Conservation (phyloP, 495 filamentous ascomycete species). For the Annulohypoxylon bovei region DNA sequence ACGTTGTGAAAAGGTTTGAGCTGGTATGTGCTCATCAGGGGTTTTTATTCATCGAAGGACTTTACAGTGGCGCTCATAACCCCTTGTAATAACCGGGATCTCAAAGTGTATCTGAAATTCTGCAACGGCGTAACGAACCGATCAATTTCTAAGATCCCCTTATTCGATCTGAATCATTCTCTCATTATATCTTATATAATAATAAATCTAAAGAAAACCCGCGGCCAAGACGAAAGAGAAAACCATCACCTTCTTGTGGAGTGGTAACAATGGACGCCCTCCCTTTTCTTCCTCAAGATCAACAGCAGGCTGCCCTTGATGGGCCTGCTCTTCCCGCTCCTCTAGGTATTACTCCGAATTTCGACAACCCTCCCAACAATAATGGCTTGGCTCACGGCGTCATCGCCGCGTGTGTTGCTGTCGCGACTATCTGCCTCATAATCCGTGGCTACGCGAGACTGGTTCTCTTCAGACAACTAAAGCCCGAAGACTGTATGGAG, state of each 20-base stretch:
- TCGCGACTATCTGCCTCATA: slow-evolving; percentile 28
- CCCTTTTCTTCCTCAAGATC: slow-evolving; percentile 29
- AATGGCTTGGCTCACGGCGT: slow-evolving; percentile 39
- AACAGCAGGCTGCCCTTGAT: slow-evolving; percentile 31
- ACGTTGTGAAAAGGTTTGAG: slow-evolving; percentile 3
- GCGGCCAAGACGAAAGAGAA: slow-evolving; percentile 1
- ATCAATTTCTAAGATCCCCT: slow-evolving; percentile 6
- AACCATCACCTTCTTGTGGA: slow-evolving; percentile 13
- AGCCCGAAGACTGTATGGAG: slow-evolving; percentile 38
- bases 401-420: slow-evolving; percentile 24
- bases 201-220: slow-evolving; percentile 1
- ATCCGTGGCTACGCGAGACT: slow-evolving; percentile 38
- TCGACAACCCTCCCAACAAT: slow-evolving; percentile 44
- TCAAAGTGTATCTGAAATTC: slow-evolving; percentile 6
- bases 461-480: slow-evolving; percentile 29
- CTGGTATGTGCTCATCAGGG: background rate
- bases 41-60: background rate
- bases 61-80: background rate
- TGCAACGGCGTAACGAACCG: background rate
- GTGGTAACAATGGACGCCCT: slow-evolving; percentile 25
- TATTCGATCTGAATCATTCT: slow-evolving; percentile 12
- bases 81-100: slow-evolving; percentile 17
- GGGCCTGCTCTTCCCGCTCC: slow-evolving; percentile 44
- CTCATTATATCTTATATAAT: slow-evolving; percentile 12
- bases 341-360: slow-evolving; percentile 27